A percentile compares a stretch with the other conserved stretches of the same genome.
Evolutionary conservation across 2,329 filamentous ascomycete genomes (phyloP).

Genomic region (Podosphaera fusca): DNA sequence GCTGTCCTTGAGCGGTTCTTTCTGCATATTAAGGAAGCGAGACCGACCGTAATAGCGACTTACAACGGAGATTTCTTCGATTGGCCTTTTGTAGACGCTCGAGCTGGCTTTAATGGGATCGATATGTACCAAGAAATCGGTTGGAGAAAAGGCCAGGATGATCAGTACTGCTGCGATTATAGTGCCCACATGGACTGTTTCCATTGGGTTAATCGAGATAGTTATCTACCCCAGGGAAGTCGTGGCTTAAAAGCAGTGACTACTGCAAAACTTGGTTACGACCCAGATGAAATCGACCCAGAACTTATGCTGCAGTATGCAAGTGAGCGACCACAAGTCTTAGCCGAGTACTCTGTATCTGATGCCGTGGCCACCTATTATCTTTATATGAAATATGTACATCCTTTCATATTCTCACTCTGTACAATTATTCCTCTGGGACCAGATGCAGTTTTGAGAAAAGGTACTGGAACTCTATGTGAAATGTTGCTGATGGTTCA

Average conservation of each 20-base stretch:
- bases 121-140: conserved; percentile 99
- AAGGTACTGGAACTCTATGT: conserved; percentile 94
- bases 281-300: conserved; percentile 90
- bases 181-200: conserved; percentile 99
- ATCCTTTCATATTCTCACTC: conserved; percentile 95
- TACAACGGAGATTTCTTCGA: conserved; percentile 99
- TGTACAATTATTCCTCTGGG: conserved; percentile 90
- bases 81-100: conserved; percentile 93
- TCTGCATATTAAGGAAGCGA: conserved; percentile 78
- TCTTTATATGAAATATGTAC: conserved; percentile 99
- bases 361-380: conserved; percentile 98
- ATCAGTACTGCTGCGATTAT: conserved; percentile 89
- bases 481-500: conserved; percentile 99
- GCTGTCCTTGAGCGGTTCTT: conserved; percentile 78
- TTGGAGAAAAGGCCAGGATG: conserved; percentile 83
- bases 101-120: conserved; percentile 82
- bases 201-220: conserved; percentile 96
- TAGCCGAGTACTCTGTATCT: conserved; percentile 95
- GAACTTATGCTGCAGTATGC: conserved; percentile 93
- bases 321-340: conserved; percentile 68
- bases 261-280: conserved; percentile 91
- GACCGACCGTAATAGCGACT: conserved; percentile 93
- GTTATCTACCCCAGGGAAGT: conserved; percentile 90
- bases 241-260: conserved; percentile 94
- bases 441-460: conserved; percentile 77